Evolutionary conservation across 345 rosid species (phyloP), one percentile per base, ranked within the genome.

Genomic region (Populus deltoides): DNA sequence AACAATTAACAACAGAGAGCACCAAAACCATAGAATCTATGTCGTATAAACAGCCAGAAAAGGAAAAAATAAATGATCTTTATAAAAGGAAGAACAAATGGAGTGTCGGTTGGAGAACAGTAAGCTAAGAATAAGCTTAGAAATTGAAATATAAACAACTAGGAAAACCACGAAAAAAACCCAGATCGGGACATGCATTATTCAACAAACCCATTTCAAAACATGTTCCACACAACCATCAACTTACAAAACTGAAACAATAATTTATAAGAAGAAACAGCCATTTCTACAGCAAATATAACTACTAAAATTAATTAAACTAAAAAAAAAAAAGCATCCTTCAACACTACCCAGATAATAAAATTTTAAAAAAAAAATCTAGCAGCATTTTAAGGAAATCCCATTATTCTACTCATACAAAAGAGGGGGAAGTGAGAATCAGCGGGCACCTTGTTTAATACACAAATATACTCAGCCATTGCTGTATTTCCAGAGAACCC

Each of bases 401-500:
- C 39, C 41, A 45, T 17, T 8, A 63, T n/a, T 74, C n/a, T 16
- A 59, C 41, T 41, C 57, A 45, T 72, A 1, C 7, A 63, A 43
- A 35, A 49, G 8, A 27, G 43, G 55, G 9, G 17, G 22, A 18
- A 39, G 36, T 75, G 51, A 67, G 65, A 73, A 67, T 3, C 7
- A 25, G 12, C 10, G 2, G 35, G 53, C 67, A 91, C 98, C 97
- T 91, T 90, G 79, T 85, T 82, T 68, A 84, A 45, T 63, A 89
- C 72, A 84, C 68, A 90, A 77, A 91, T 80, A 76, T 81, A 91
- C 72, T 88, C 94, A 13, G 93, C 94, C 98, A 93, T 93, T 82
- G 85, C 65, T 72, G 79, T 57, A 33, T 43, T 74, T 79, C 77
- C 82, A 78, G 7, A 35, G 12, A 57, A 25, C 29, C 63, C 63